Conservation (phyloP, 768 basidiomycete species). For the Suillus clintonianus region DNA sequence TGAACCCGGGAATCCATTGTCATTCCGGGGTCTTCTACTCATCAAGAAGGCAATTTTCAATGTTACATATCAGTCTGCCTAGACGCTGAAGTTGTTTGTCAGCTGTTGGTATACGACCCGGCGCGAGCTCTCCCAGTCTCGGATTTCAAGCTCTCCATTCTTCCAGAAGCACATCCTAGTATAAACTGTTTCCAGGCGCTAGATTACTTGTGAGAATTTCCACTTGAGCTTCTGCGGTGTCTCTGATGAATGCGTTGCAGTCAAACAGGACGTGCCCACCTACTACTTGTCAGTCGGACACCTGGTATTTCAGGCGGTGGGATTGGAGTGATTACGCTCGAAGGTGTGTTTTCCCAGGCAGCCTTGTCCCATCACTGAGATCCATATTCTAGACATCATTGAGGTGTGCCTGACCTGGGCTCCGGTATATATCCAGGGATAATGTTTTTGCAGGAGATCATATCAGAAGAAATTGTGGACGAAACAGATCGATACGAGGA, state of each 20-base stretch:
- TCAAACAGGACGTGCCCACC: constrained; percentile 93
- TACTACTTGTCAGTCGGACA: constrained; percentile 80
- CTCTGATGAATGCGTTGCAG: constrained; percentile 35
- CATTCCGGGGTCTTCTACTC: constrained; percentile 81
- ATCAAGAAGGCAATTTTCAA: constrained; percentile 68
- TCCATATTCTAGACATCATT: constrained; percentile 60
- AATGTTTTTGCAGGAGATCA: constrained; percentile 69
- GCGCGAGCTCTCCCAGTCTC: constrained; percentile 74
- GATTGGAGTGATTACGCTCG: constrained; percentile 88
- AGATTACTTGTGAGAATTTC: constrained; percentile 75
- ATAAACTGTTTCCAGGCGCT: constrained; percentile 96
- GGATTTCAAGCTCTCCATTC: constrained; percentile 72
- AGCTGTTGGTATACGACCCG: constrained; percentile 91
- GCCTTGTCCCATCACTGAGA: background rate
- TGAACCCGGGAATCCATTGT: constrained; percentile 60
- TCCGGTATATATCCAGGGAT: background rate
- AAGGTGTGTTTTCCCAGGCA: constrained; percentile 49
- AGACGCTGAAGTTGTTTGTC: constrained; percentile 8
- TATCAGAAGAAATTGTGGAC: constrained; percentile 94
- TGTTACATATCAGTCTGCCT: constrained; percentile 4
- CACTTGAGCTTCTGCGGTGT: background rate
- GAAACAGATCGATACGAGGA: constrained; percentile 92
- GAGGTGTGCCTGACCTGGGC: constrained; percentile 43
- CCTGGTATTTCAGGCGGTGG: constrained; percentile 85
- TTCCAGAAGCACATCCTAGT: constrained; percentile 86